Evolutionary conservation across 164 flowering plant species (phyloP).

Genomic region (Hamamelis virginiana): DNA sequence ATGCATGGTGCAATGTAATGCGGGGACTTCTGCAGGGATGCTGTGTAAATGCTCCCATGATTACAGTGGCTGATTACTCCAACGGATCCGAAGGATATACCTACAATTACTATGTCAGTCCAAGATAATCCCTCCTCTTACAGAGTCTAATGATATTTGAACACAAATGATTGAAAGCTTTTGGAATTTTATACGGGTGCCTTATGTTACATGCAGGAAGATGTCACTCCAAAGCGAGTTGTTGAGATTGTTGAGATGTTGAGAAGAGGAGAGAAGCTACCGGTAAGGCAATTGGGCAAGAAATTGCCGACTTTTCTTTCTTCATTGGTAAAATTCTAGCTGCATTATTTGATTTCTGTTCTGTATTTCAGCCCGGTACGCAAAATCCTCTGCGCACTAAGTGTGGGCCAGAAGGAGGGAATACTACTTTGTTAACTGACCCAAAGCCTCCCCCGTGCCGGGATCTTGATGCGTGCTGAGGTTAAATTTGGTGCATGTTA

Average conservation of each 20-base stretch:
- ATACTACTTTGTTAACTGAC: constrained; percentile 74
- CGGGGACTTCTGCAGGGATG: constrained; percentile 60
- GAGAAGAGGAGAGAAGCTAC: constrained; percentile 85
- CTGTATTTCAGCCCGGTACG: constrained; percentile 76
- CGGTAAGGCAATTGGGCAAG: constrained; percentile 47
- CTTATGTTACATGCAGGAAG: constrained; percentile 65
- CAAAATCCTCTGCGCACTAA: constrained; percentile 76
- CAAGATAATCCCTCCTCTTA: not conserved
- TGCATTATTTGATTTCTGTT: not conserved
- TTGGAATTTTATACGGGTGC: constrained; percentile 6
- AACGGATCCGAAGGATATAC: constrained; percentile 97
- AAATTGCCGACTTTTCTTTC: constrained; percentile 1
- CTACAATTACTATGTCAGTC: constrained; percentile 84
- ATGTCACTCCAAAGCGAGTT: constrained; percentile 82
- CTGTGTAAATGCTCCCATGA: constrained; percentile 99
- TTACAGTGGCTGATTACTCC: constrained; percentile 96
- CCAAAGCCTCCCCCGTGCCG: constrained; percentile 94
- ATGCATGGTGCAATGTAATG: not conserved
- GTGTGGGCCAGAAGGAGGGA: constrained; percentile 95
- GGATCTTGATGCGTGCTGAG: constrained; percentile 94
- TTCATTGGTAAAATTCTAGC: too few relatives aligned
- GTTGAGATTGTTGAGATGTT: constrained; percentile 91
- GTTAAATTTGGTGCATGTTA: not conserved
- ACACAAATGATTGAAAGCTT: not conserved
- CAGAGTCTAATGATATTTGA: not conserved